phyloP scores from a whole-genome alignment of 1,284 basidiomycete genomes.

The Cutaneotrichosporon sp. region DNA sequence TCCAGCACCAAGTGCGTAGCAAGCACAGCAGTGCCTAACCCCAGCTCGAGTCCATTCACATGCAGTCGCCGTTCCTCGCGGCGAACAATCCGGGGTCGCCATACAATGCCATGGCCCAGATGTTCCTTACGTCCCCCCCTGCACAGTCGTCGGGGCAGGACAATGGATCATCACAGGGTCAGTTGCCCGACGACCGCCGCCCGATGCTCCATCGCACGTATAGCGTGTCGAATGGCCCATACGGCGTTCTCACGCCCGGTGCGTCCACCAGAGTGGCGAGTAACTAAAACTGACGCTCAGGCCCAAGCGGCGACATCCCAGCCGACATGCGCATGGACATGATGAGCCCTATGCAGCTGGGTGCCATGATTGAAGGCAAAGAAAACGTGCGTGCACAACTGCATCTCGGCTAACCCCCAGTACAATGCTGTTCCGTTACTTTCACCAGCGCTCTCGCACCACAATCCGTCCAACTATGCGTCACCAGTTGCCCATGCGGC shows the following conservation, averaged over 20 bases:
- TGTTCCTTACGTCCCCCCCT: conserved; percentile 42
- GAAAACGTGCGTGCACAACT: conserved; percentile 33
- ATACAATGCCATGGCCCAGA: conserved; percentile 38
- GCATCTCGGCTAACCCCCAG: conserved; percentile 21
- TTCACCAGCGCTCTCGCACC: conserved; percentile 44
- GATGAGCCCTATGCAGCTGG: conserved; percentile 49
- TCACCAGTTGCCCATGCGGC: conserved; percentile 34
- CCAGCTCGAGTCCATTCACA: conserved; percentile 52
- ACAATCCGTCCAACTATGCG: conserved; percentile 32
- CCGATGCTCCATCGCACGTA: conserved; percentile 17
- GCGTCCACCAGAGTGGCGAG: conserved; percentile 12
- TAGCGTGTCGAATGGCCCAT: conserved; percentile 12
- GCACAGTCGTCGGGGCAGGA: conserved; percentile 9
- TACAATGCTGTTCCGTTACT: conserved; percentile 41
- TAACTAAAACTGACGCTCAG: conserved; percentile 24
- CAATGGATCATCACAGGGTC: conserved; percentile 9
- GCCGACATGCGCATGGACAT: conserved; percentile 41
- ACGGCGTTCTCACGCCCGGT: conserved; percentile 40
- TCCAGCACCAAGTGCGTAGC: conserved; percentile 27
- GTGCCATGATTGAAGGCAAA: conserved; percentile 33
- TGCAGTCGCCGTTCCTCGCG: conserved; percentile 52
- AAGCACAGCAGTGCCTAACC: conserved; percentile 8
- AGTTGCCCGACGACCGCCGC: conserved; percentile 12
- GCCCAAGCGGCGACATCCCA: conserved; percentile 46
- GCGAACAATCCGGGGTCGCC: conserved; percentile 37